Conservation (phyloP, 202 grass and related monocot species). For the Digitaria exilis region DNA sequence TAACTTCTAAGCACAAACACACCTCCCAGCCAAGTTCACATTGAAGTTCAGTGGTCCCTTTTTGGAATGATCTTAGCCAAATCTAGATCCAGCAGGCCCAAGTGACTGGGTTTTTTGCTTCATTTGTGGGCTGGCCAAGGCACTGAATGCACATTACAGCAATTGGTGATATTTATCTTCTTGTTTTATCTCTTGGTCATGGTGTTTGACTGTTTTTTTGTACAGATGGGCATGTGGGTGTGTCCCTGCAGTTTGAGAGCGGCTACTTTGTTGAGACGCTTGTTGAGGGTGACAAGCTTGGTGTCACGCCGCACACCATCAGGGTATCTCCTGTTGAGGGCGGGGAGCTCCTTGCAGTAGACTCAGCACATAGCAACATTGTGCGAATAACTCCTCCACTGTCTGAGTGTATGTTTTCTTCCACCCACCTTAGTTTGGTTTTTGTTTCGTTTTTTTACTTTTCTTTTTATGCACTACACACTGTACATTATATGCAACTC, state of each 20-base stretch:
- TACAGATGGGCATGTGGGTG: constrained; percentile 69
- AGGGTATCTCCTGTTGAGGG: constrained; percentile 80
- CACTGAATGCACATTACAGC: neutral
- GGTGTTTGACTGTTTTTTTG: constrained; percentile 8
- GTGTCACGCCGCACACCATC: constrained; percentile 86
- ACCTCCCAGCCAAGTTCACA: neutral
- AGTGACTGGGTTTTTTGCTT: neutral
- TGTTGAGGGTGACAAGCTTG: constrained; percentile 92
- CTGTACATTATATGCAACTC: neutral
- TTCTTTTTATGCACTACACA: neutral
- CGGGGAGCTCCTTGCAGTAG: constrained; percentile 86
- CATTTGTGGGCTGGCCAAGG: neutral
- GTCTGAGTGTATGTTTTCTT: constrained; percentile 68
- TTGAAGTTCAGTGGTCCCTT: neutral
- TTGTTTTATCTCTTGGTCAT: constrained; percentile 14
- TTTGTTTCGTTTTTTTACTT: neutral
- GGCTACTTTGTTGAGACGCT: constrained; percentile 98
- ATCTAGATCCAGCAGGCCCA: neutral
- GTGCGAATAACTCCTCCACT: constrained; percentile 86
- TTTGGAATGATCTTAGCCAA: neutral
- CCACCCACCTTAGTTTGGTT: neutral
- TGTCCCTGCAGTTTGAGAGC: constrained; percentile 71
- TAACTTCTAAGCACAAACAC: too few species aligned
- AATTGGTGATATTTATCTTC: neutral
- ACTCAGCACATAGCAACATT: constrained; percentile 83